A percentile compares a stretch with the other conserved stretches of the same genome.
Evolutionary conservation across 2,329 filamentous ascomycete species (phyloP).

Genomic region (Botryotinia calthae): DNA sequence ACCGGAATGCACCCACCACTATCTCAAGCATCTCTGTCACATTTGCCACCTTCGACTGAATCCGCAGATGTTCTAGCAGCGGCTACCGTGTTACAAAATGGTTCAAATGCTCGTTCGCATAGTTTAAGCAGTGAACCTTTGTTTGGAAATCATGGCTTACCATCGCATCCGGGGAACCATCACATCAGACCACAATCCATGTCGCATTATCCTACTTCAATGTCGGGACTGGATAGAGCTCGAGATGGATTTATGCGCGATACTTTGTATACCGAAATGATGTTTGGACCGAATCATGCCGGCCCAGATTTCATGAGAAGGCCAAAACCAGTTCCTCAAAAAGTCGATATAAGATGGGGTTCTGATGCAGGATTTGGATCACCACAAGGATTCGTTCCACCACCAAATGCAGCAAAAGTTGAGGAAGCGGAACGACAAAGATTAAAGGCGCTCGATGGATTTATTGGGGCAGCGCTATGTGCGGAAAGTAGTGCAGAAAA

Average conservation of each 20-base stretch:
- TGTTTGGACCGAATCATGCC: slow-evolving; percentile 29
- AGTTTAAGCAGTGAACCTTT: slow-evolving; percentile 33
- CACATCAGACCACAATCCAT: slow-evolving; percentile 32
- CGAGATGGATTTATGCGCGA: slow-evolving; percentile 29
- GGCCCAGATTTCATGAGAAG: slow-evolving; percentile 16
- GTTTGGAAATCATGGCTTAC: slow-evolving; percentile 27
- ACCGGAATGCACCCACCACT: slow-evolving; percentile 22
- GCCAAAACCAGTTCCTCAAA: slow-evolving; percentile 31
- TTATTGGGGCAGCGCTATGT: slow-evolving; percentile 37
- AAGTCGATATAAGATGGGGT: slow-evolving; percentile 58
- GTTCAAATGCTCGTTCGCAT: slow-evolving; percentile 33
- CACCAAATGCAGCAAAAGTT: slow-evolving; percentile 54
- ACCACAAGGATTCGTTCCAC: slow-evolving; percentile 57
- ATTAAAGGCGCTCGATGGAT: slow-evolving; percentile 56
- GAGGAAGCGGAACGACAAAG: slow-evolving; percentile 56
- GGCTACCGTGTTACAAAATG: slow-evolving; percentile 54
- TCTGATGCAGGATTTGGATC: slow-evolving; percentile 64
- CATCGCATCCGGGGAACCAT: slow-evolving; percentile 23
- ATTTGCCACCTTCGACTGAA: slow-evolving; percentile 30
- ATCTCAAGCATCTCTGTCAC: slow-evolving; percentile 20
- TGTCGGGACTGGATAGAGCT: slow-evolving; percentile 23
- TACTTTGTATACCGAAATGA: slow-evolving; percentile 32
- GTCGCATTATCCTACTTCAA: slow-evolving; percentile 26
- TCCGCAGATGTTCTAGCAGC: slow-evolving; percentile 58
- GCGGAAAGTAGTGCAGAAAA: slow-evolving; percentile 54